Evolutionary conservation across 225 moss, liverwort and hornwort species (phyloP).

Genomic region (Sphagnum contortum): DNA sequence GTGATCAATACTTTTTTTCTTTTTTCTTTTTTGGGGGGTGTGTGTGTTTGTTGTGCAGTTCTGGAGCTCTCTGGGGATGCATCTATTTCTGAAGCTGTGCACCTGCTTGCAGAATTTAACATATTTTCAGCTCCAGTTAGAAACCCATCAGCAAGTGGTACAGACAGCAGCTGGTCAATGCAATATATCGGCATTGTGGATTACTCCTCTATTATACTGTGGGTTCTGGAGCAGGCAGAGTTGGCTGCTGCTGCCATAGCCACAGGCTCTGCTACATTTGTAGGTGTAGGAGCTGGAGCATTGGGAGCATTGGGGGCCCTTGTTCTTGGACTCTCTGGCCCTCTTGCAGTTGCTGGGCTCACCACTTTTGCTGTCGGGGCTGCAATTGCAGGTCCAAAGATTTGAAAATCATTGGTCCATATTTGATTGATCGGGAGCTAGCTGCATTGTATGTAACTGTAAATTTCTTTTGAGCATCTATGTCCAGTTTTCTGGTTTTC

Average conservation of each 20-base stretch:
- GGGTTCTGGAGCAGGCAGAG: conserved; percentile 70
- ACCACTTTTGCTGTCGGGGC: conserved; percentile 59
- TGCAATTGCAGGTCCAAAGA: conserved; percentile 39
- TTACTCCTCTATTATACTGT: conserved; percentile 49
- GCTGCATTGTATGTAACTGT: neutral
- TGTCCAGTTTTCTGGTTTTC: neutral
- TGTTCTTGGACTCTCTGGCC: conserved; percentile 60
- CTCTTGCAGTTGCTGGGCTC: conserved; percentile 52
- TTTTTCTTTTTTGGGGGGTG: too few relatives aligned
- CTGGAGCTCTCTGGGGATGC: conserved; percentile 56
- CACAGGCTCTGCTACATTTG: conserved; percentile 50
- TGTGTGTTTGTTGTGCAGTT: conserved; percentile 21
- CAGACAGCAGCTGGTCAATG: conserved; percentile 28
- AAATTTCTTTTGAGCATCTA: neutral
- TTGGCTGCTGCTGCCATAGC: conserved; percentile 55
- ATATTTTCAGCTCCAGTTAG: conserved; percentile 60
- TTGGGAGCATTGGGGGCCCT: conserved; percentile 58
- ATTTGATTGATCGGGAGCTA: too few relatives aligned
- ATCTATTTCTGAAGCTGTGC: conserved; percentile 48
- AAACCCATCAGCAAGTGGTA: conserved; percentile 24
- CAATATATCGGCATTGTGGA: conserved; percentile 59
- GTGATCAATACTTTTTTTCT: too few relatives aligned
- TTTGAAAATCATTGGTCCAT: neutral
- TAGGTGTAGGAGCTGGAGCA: conserved; percentile 62
- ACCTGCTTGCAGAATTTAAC: conserved; percentile 46